phyloP scores from a whole-genome alignment of 345 rosid genomes.

The Gossypium anomalum region DNA sequence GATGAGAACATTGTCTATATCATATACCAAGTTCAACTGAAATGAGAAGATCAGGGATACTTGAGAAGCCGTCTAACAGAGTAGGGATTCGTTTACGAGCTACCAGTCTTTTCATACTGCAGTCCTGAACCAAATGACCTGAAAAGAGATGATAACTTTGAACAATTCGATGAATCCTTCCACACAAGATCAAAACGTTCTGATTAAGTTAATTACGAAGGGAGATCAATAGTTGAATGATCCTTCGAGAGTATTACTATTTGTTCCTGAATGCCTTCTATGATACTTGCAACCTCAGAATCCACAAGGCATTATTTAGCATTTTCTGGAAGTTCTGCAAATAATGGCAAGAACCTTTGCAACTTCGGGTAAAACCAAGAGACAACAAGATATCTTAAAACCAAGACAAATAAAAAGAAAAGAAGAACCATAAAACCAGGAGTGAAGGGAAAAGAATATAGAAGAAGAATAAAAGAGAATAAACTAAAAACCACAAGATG shows the following conservation, averaged over 20 bases:
- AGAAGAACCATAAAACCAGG: not conserved
- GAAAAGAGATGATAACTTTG: slow-evolving; percentile 23
- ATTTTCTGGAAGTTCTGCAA: slow-evolving; percentile 68
- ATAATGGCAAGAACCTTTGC: not conserved
- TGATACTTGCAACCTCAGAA: slow-evolving; percentile 68
- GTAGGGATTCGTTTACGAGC: slow-evolving; percentile 48
- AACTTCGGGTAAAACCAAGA: not conserved
- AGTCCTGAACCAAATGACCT: slow-evolving; percentile 74
- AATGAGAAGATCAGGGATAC: slow-evolving; percentile 55
- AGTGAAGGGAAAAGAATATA: not conserved
- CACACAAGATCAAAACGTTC: not conserved
- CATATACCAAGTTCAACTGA: not conserved
- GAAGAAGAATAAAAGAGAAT: not conserved
- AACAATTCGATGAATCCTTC: slow-evolving; percentile 13
- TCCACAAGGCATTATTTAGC: slow-evolving; percentile 67
- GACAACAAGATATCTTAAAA: not conserved
- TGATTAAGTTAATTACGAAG: slow-evolving; percentile 44
- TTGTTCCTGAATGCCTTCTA: slow-evolving; percentile 73
- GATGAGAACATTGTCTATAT: not conserved
- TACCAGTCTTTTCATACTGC: slow-evolving; percentile 46
- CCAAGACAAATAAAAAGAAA: not conserved
- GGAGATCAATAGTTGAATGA: slow-evolving; percentile 59
- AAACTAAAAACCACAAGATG: not conserved
- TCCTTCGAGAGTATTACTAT: slow-evolving; percentile 68
- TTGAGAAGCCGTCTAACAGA: slow-evolving; percentile 61